Evolutionary conservation across 2,329 filamentous ascomycete genomes (phyloP).

Genomic region (Didymella glomerata): DNA sequence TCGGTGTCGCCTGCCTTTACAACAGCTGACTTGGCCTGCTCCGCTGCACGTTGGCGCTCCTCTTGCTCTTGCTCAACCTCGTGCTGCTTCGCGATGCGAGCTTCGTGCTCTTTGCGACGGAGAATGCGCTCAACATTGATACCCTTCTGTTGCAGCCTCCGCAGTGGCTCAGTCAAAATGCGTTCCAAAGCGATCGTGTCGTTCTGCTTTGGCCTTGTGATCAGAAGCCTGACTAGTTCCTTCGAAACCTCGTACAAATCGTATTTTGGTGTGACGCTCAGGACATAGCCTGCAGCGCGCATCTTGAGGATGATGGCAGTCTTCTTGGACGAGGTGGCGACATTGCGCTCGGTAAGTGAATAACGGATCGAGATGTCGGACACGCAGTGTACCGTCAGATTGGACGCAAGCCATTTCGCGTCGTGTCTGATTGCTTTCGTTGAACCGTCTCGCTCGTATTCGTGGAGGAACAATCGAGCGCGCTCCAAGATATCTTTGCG

Average conservation of each 20-base stretch:
- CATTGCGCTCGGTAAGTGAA: conserved; percentile 73
- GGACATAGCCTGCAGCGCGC: conserved; percentile 69
- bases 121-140: conserved; percentile 98
- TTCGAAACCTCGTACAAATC: conserved; percentile 94
- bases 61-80: conserved; percentile 75
- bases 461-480: conserved; percentile 88
- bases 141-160: conserved; percentile 82
- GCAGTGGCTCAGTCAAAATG: conserved; percentile 83
- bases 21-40: conserved; percentile 40
- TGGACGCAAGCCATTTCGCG: conserved; percentile 87
- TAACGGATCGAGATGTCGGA: conserved; percentile 79
- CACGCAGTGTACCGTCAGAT: conserved; percentile 80
- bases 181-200: conserved; percentile 91
- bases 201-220: conserved; percentile 84
- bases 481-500: conserved; percentile 86
- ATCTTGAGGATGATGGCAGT: conserved; percentile 78
- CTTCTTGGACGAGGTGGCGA: conserved; percentile 57
- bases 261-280: conserved; percentile 80
- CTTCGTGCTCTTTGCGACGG: conserved; percentile 85
- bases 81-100: conserved; percentile 82
- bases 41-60: conserved; percentile 58
- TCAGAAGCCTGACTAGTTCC: conserved; percentile 80
- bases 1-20: conserved; percentile 25
- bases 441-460: conserved; percentile 72
- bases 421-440: conserved; percentile 78